Conservation (phyloP, 1,284 basidiomycete species). For the Papiliotrema terrestris region DNA sequence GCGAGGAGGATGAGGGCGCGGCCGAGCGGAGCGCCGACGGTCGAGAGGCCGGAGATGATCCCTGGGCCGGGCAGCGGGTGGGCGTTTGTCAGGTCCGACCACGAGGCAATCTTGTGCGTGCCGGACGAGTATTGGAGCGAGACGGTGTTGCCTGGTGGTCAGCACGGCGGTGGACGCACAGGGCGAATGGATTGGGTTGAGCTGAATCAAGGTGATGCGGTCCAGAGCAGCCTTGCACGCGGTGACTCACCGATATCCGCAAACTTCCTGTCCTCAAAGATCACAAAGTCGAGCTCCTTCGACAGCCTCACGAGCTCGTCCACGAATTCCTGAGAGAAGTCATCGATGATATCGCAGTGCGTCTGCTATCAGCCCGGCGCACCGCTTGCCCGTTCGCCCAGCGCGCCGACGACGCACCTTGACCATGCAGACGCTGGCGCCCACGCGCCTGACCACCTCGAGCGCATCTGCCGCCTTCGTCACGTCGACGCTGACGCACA, state of each 20-base stretch:
- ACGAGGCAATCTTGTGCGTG: slow-evolving; percentile 87
- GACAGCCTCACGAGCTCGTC: slow-evolving; percentile 68
- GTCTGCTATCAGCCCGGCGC: slow-evolving; percentile 58
- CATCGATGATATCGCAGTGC: slow-evolving; percentile 92
- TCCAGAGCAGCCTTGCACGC: no score
- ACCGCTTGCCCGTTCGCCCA: neutral
- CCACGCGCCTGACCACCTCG: slow-evolving; percentile 81
- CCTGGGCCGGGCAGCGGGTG: slow-evolving; percentile 93
- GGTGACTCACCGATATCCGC: slow-evolving; percentile 83
- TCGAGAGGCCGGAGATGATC: slow-evolving; percentile 80
- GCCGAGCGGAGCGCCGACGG: slow-evolving; percentile 76
- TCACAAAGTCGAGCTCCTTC: slow-evolving; percentile 83
- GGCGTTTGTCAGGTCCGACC: slow-evolving; percentile 97
- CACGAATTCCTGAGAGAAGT: slow-evolving; percentile 77
- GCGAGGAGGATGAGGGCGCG: slow-evolving; percentile 88
- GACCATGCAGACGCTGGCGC: slow-evolving; percentile 84
- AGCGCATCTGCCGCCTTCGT: slow-evolving; percentile 77
- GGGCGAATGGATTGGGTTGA: no score
- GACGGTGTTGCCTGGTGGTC: slow-evolving; percentile 81
- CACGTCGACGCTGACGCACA: slow-evolving; percentile 95
- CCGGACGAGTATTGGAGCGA: slow-evolving; percentile 91
- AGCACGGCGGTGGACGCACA: neutral
- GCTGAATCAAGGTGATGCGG: no score
- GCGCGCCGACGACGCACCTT: slow-evolving; percentile 60
- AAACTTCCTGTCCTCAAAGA: slow-evolving; percentile 99